phyloP scores from a whole-genome alignment of 2,329 filamentous ascomycete species.

The Exophiala phaeomuriformis region DNA sequence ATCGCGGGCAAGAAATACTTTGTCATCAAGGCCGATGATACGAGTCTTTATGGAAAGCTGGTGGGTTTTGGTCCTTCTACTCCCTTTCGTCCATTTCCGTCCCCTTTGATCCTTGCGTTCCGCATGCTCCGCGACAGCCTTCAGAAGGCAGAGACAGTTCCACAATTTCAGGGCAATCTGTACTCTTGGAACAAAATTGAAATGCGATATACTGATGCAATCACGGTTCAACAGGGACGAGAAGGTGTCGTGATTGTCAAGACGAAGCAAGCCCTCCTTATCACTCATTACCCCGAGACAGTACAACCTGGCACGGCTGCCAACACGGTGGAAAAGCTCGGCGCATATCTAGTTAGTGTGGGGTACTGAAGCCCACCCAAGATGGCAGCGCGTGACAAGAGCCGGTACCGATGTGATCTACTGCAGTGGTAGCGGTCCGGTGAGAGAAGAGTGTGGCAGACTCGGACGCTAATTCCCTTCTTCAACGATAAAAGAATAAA shows the following conservation, averaged over 20 bases:
- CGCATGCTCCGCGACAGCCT: too few relatives aligned
- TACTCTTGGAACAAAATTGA: too few relatives aligned
- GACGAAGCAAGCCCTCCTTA: slow-evolving; percentile 78
- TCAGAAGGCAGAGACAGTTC: too few relatives aligned
- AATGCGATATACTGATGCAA: background rate
- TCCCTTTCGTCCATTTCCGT: background rate
- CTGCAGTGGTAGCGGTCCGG: too few relatives aligned
- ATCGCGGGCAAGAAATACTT: slow-evolving; percentile 72
- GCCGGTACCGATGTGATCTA: background rate
- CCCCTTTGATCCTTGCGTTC: too few relatives aligned
- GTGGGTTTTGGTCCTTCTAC: slow-evolving; percentile 43
- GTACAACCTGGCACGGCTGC: slow-evolving; percentile 68
- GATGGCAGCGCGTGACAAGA: background rate
- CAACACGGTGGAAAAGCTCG: slow-evolving; percentile 72
- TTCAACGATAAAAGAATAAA: background rate
- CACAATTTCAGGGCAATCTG: too few relatives aligned
- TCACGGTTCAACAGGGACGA: slow-evolving; percentile 55
- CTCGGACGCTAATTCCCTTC: too few relatives aligned
- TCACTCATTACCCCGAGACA: slow-evolving; percentile 75
- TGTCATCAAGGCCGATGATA: slow-evolving; percentile 65
- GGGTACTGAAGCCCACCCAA: slow-evolving; percentile 54
- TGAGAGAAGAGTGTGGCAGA: too few relatives aligned
- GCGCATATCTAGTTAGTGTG: slow-evolving; percentile 73
- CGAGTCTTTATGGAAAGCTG: slow-evolving; percentile 78
- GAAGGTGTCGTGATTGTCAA: slow-evolving; percentile 76